These are phyloP conservation scores for Penicillium alfredii DNA, from an alignment of 495 filamentous ascomycete species.

Conservation along the genomic window DNA sequence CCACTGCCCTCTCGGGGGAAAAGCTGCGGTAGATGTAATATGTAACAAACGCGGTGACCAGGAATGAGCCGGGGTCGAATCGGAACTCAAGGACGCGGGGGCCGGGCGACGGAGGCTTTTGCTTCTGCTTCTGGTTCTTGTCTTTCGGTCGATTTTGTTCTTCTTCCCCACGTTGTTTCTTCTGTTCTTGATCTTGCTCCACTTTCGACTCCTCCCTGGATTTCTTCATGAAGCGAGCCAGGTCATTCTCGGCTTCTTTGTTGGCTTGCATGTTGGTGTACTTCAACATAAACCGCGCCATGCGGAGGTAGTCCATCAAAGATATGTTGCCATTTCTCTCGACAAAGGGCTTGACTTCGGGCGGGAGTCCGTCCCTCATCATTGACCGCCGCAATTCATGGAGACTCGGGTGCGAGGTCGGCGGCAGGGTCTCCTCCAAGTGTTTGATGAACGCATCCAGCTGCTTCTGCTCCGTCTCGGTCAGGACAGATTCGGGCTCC, in stretches of 20 bases:
- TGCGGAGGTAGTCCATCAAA: constrained; percentile 34
- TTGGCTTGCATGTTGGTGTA: constrained; percentile 40
- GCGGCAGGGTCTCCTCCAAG: constrained; percentile 25
- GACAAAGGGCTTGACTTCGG: constrained; percentile 30
- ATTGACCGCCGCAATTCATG: constrained; percentile 28
- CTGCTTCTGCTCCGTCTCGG: constrained; percentile 30
- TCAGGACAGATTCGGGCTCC: constrained; percentile 29
- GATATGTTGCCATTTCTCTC: constrained; percentile 29
- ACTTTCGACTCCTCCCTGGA: constrained; percentile 16
- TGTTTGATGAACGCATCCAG: constrained; percentile 27
- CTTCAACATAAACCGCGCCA: constrained; percentile 32
- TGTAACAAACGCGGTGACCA: constrained; percentile 51
- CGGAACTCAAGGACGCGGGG: constrained; percentile 43
- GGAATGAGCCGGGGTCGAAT: constrained; percentile 50
- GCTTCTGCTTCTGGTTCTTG: constrained; percentile 9
- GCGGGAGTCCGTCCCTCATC: constrained; percentile 28
- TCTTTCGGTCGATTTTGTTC: no score
- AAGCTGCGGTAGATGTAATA: constrained; percentile 58
- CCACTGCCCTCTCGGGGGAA: constrained; percentile 56
- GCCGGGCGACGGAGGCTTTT: constrained; percentile 12
- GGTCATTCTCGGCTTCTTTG: constrained; percentile 44
- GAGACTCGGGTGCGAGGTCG: constrained; percentile 24
- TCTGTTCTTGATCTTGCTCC: constrained; percentile 4
- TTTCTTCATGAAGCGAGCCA: constrained; percentile 25
- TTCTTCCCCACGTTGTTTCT: constrained; percentile 33